These are phyloP conservation scores for Rhodocollybia butyracea DNA, from an alignment of 768 basidiomycete species.

Conservation along the genomic window DNA sequence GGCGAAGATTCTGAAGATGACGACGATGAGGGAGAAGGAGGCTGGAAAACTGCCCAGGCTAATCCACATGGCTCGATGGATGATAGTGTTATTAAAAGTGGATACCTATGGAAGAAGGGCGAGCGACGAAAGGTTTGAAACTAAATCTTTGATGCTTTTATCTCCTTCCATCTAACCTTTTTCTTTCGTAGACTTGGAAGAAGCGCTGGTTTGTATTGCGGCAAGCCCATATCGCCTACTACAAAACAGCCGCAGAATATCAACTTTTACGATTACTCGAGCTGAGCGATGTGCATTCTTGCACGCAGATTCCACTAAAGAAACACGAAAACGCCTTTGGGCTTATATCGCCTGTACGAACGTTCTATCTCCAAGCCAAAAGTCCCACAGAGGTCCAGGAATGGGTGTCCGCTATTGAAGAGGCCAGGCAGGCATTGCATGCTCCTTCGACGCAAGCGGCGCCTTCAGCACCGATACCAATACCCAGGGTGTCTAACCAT, in stretches of 20 bases:
- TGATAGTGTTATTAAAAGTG: constrained; percentile 80
- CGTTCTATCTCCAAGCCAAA: constrained; percentile 87
- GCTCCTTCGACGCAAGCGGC: constrained; percentile 58
- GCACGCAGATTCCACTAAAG: constrained; percentile 84
- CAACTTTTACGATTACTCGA: constrained; percentile 86
- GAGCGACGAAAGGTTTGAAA: constrained; percentile 86
- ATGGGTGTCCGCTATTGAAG: constrained; percentile 85
- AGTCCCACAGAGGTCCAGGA: constrained; percentile 66
- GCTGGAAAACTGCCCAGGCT: constrained; percentile 55
- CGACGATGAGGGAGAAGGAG: constrained; percentile 63
- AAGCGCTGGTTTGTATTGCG: constrained; percentile 98
- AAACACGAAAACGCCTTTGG: constrained; percentile 88
- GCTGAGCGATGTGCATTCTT: constrained; percentile 85
- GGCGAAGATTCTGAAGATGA: constrained; percentile 80
- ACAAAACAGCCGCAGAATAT: constrained; percentile 95
- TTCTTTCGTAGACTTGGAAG: constrained; percentile 84
- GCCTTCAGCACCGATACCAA: constrained; percentile 49
- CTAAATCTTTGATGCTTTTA: not conserved
- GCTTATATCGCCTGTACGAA: constrained; percentile 84
- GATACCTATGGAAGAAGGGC: constrained; percentile 98
- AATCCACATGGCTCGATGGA: constrained; percentile 47
- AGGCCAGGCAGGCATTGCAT: constrained; percentile 62
- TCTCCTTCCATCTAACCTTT: constrained; percentile 6
- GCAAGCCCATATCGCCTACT: constrained; percentile 90
- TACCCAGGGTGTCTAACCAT: constrained; percentile 33